phyloP scores from a whole-genome alignment of 2,329 filamentous ascomycete species.

The Phialemoniopsis sp. region DNA sequence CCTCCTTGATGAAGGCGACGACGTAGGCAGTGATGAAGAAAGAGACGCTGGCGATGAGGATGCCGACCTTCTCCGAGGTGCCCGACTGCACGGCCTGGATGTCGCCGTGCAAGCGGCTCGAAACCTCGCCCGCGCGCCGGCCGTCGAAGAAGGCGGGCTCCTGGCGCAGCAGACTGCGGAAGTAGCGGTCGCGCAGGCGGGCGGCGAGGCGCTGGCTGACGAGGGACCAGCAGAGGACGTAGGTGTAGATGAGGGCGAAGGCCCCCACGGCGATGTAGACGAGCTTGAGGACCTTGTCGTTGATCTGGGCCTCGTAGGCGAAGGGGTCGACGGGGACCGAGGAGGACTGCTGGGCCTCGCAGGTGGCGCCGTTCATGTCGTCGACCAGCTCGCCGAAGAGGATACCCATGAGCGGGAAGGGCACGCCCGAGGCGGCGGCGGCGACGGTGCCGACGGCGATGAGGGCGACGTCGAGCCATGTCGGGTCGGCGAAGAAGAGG shows the following conservation, averaged over 20 bases:
- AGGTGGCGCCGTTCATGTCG: constrained; percentile 43
- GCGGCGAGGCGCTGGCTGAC: constrained; percentile 60
- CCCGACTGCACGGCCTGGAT: constrained; percentile 64
- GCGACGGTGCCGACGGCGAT: constrained; percentile 32
- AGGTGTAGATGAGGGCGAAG: constrained; percentile 60
- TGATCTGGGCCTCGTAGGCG: constrained; percentile 13
- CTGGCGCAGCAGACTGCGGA: constrained; percentile 54
- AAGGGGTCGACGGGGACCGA: constrained; percentile 4
- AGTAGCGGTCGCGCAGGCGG: constrained; percentile 57
- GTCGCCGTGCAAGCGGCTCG: constrained; percentile 59
- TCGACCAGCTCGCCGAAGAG: constrained; percentile 51
- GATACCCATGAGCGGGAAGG: constrained; percentile 51
- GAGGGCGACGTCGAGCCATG: constrained; percentile 22
- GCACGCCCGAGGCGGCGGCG: constrained; percentile 45
- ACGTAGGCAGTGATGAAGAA: constrained; percentile 67
- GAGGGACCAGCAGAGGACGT: constrained; percentile 61
- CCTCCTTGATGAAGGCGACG: constrained; percentile 62
- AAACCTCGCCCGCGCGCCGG: constrained; percentile 58
- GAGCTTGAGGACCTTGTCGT: constrained; percentile 30
- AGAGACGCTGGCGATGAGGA: constrained; percentile 55
- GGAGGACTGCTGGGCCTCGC: constrained; percentile 17
- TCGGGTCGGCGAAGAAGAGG: constrained; percentile 18
- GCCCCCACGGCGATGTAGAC: constrained; percentile 61
- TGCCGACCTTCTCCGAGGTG: constrained; percentile 67
- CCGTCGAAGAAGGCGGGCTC: constrained; percentile 60